These are phyloP conservation scores for Pestalotiopsis sp. DNA, from an alignment of 2,329 filamentous ascomycete genomes.

Conservation along the genomic window DNA sequence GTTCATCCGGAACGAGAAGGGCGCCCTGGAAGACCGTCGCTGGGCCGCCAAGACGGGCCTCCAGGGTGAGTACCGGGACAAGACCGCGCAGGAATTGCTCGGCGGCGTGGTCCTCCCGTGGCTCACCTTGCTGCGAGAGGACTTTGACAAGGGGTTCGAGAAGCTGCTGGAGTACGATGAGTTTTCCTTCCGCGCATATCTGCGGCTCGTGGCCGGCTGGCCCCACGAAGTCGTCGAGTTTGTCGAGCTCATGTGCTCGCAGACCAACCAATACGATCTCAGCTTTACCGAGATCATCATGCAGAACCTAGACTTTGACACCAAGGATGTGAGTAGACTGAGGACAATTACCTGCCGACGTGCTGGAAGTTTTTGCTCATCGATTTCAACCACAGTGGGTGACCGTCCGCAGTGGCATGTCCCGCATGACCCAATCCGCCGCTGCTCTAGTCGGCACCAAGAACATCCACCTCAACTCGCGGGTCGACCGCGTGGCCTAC, in stretches of 20 bases:
- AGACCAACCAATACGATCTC: conserved; percentile 19
- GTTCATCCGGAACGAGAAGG: conserved; percentile 2
- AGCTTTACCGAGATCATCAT: conserved; percentile 19
- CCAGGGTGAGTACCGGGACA: conserved; percentile 11
- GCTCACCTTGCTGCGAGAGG: conserved; percentile 12
- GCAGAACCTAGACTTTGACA: conserved; percentile 18
- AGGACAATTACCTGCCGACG: too few species aligned
- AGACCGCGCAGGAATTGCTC: conserved; percentile 14
- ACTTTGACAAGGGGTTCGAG: conserved; percentile 16
- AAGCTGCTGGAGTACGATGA: conserved; percentile 18
- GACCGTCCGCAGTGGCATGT: conserved; percentile 15
- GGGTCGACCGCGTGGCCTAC: not conserved
- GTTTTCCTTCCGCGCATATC: conserved; percentile 15
- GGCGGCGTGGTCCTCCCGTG: conserved; percentile 10
- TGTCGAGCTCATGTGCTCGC: conserved; percentile 15
- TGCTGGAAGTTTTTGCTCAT: too few species aligned
- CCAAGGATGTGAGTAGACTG: not conserved
- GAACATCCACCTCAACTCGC: not conserved
- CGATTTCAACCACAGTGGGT: not conserved
- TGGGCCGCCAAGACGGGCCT: conserved; percentile 1
- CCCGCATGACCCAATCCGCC: not conserved
- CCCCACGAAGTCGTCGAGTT: conserved; percentile 20
- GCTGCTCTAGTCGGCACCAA: not conserved
- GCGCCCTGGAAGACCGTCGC: not conserved
- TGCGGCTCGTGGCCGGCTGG: conserved; percentile 9